Conservation (phyloP, 225 moss, liverwort and hornwort genomes). For the Asterella californica region DNA sequence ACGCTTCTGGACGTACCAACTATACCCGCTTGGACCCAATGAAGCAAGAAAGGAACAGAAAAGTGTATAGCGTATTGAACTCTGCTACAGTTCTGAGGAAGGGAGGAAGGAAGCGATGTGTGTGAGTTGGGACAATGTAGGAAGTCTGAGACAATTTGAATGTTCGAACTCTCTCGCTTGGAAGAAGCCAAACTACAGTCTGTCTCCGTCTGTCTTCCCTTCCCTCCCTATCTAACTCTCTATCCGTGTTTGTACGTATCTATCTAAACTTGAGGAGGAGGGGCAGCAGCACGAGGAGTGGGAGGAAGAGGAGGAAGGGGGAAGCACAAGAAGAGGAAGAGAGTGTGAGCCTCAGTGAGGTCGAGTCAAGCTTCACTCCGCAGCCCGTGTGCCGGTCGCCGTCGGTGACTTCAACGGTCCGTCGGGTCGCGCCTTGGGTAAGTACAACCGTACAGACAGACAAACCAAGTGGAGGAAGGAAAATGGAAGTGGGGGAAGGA, state of each 20-base stretch:
- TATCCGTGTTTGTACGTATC: not conserved
- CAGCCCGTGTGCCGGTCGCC: not conserved
- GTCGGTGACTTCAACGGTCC: not conserved
- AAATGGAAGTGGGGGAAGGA: not conserved
- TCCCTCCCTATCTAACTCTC: too few species aligned
- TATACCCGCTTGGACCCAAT: not conserved
- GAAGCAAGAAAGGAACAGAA: too few species aligned
- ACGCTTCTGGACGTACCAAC: not conserved
- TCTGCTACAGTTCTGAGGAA: not conserved
- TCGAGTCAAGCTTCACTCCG: not conserved
- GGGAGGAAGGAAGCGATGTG: too few species aligned
- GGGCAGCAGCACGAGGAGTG: not conserved
- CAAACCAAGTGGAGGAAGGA: not conserved
- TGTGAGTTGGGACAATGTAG: not conserved
- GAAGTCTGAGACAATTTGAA: not conserved
- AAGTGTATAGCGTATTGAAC: not conserved
- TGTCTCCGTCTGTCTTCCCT: too few species aligned
- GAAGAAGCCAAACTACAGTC: not conserved
- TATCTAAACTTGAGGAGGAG: not conserved
- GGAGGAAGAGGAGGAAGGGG: not conserved
- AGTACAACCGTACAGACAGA: not conserved
- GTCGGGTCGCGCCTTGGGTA: conserved; percentile 7
- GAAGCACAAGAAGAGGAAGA: not conserved
- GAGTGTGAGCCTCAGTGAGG: not conserved
- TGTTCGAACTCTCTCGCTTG: not conserved